A percentile compares a stretch with the other conserved stretches of the same genome.
These are phyloP conservation scores for Samsoniella hepiali DNA, from an alignment of 2,329 filamentous ascomycete genomes.

Conservation along the genomic window DNA sequence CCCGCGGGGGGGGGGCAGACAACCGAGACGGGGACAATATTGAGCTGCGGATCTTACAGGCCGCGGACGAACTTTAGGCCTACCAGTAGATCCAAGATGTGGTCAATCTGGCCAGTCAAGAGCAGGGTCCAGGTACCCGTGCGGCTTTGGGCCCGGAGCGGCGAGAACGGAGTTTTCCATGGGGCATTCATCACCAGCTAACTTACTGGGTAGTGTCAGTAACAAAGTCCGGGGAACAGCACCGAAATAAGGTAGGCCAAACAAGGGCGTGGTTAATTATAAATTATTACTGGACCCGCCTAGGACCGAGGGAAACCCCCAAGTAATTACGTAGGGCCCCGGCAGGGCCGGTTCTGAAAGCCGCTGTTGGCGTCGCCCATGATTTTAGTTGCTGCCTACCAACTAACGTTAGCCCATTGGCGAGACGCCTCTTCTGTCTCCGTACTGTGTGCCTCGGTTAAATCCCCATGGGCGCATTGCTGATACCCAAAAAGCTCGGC, in stretches of 20 bases:
- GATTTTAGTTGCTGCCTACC: neutral
- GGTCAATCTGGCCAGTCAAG: neutral
- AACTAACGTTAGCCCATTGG: neutral
- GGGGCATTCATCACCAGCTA: neutral
- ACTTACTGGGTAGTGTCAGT: neutral
- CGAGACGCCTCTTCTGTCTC: neutral
- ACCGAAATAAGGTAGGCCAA: too few species aligned
- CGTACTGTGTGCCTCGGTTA: constrained; percentile 3
- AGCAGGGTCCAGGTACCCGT: neutral
- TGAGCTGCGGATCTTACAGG: too few species aligned
- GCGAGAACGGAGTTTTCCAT: neutral
- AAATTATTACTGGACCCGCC: too few species aligned
- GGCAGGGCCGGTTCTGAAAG: too few species aligned
- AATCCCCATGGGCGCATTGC: neutral
- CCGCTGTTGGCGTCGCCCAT: neutral
- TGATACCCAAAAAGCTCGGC: constrained; percentile 3
- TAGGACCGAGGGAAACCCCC: too few species aligned
- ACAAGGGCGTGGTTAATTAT: too few species aligned
- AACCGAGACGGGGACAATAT: too few species aligned
- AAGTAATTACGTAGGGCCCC: too few species aligned
- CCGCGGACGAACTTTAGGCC: too few species aligned
- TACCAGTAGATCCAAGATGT: too few species aligned
- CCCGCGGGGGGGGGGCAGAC: too few species aligned
- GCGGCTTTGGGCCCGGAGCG: neutral
- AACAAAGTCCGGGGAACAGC: neutral